Evolutionary conservation across 202 grass and related monocot genomes (phyloP).

Genomic region (Bolboschoenoplectus hybrid): DNA sequence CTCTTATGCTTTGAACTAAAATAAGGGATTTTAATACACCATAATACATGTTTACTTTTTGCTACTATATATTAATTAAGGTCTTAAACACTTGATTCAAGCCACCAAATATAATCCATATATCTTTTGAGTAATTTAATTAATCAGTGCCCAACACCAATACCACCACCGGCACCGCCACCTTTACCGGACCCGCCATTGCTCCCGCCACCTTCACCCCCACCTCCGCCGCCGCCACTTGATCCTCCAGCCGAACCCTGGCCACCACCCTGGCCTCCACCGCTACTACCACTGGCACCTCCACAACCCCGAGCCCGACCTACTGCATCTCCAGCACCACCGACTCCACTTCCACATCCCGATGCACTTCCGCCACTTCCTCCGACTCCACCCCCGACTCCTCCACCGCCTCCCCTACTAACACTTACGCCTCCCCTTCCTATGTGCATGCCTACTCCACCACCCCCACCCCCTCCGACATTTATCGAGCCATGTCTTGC

Average conservation of each 20-base stretch:
- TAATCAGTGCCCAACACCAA: slow-evolving; percentile 5
- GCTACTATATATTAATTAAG: not conserved
- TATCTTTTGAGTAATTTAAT: not conserved
- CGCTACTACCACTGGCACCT: slow-evolving; percentile 38
- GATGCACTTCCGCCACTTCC: slow-evolving; percentile 30
- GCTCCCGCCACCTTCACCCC: slow-evolving; percentile 37
- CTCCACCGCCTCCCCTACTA: slow-evolving; percentile 29
- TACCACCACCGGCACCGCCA: not conserved
- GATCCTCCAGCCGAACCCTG: slow-evolving; percentile 39
- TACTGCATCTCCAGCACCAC: slow-evolving; percentile 46
- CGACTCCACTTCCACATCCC: slow-evolving; percentile 49
- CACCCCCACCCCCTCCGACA: slow-evolving; percentile 49
- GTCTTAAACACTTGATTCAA: too few relatives aligned
- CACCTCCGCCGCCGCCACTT: slow-evolving; percentile 34
- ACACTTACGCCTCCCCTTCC: slow-evolving; percentile 50
- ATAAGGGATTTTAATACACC: not conserved
- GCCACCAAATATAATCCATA: not conserved
- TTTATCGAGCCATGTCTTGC: slow-evolving; percentile 34
- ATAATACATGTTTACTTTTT: not conserved
- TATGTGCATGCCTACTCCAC: slow-evolving; percentile 60
- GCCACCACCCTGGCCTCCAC: slow-evolving; percentile 53
- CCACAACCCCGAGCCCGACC: slow-evolving; percentile 53
- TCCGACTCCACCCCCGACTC: not conserved
- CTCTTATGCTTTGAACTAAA: too few relatives aligned
- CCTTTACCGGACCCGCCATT: slow-evolving; percentile 15